phyloP scores from a whole-genome alignment of 78 protist genomes.

The Salpingoeca rosetta region DNA sequence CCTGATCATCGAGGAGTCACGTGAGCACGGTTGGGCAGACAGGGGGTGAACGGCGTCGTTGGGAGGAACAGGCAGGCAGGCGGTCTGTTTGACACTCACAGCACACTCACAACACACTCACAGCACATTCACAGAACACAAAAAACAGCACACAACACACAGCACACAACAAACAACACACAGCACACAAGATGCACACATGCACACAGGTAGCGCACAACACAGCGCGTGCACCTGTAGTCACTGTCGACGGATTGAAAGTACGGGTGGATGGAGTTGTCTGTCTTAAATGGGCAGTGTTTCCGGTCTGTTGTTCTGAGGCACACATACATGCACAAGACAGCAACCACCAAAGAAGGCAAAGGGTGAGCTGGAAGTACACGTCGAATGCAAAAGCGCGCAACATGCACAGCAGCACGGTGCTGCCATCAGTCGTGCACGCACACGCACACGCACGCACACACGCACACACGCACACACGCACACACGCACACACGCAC shows the following conservation, averaged over 20 bases:
- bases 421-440: background rate
- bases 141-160: constrained; percentile 7
- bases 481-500: background rate
- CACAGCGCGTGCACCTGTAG: background rate
- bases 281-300: background rate
- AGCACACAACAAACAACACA: constrained; percentile 2
- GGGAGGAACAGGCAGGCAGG: constrained; percentile 21
- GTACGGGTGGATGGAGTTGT: background rate
- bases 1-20: background rate
- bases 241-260: background rate
- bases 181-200: background rate
- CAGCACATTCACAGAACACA: no score
- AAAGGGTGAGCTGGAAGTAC: no score
- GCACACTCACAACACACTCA: no score
- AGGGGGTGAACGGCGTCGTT: constrained; percentile 3
- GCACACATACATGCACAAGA: no score
- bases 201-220: constrained; percentile 1
- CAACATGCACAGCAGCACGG: no score
- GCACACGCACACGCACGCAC: background rate
- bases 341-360: no score
- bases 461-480: background rate
- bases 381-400: no score
- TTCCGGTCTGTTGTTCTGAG: no score
- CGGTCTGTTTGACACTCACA: no score
- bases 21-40: background rate